phyloP scores from a whole-genome alignment of 768 basidiomycete genomes.

The Lactarius vividus region DNA sequence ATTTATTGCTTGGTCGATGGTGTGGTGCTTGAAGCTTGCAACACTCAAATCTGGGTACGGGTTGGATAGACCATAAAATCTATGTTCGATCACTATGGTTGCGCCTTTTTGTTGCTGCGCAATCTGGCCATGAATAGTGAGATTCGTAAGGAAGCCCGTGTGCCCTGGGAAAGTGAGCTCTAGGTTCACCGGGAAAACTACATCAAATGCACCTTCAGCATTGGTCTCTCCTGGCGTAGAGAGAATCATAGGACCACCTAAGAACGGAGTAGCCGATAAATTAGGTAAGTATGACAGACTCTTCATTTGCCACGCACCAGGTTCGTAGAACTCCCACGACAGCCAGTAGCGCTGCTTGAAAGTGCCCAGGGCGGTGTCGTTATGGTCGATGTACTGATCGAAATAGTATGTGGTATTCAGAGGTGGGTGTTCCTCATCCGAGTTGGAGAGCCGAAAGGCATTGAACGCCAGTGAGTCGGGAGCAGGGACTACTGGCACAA shows the following conservation, averaged over 20 bases:
- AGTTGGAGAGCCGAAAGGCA: slow-evolving; percentile 20
- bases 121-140: slow-evolving; percentile 59
- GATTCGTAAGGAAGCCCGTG: slow-evolving; percentile 59
- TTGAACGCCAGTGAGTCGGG: neutral
- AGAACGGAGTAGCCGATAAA: neutral
- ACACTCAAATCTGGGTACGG: neutral
- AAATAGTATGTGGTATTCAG: slow-evolving; percentile 47
- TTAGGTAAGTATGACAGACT: neutral
- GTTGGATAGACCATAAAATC: slow-evolving; percentile 44
- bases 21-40: neutral
- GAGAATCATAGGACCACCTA: slow-evolving; percentile 57
- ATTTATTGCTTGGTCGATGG: slow-evolving; percentile 27
- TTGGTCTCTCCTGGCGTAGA: slow-evolving; percentile 66
- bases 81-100: slow-evolving; percentile 64
- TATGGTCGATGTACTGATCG: slow-evolving; percentile 53
- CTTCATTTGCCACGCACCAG: slow-evolving; percentile 28
- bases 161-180: slow-evolving; percentile 28
- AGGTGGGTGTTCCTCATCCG: slow-evolving; percentile 34
- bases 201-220: slow-evolving; percentile 40
- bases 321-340: slow-evolving; percentile 60
- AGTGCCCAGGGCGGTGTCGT: slow-evolving; percentile 58
- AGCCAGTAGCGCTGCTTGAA: slow-evolving; percentile 65
- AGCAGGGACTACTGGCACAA: too few species aligned
- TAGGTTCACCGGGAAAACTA: neutral
- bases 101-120: slow-evolving; percentile 65